Conservation (phyloP, 2,329 filamentous ascomycete genomes). For the Fusarium sp. region DNA sequence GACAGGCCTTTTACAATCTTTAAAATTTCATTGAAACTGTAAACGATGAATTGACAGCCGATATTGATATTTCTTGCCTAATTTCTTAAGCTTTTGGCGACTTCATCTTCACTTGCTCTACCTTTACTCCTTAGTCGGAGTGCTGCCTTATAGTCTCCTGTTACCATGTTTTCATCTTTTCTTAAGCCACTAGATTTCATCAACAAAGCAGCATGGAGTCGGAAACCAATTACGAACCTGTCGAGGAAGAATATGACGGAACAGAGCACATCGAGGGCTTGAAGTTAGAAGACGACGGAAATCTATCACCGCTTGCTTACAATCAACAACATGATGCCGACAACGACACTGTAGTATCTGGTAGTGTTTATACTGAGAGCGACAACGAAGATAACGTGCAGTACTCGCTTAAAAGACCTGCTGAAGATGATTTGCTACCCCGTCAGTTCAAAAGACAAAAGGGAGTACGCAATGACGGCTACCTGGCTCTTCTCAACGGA, state of each 20-base stretch:
- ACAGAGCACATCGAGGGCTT: conserved; percentile 4
- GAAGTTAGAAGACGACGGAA: conserved; percentile 19
- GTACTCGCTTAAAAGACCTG: conserved; percentile 49
- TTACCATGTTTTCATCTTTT: conserved; percentile 48
- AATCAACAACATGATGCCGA: conserved; percentile 8
- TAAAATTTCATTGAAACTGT: conserved; percentile 2
- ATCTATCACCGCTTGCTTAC: neutral
- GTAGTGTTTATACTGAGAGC: conserved; percentile 28
- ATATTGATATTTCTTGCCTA: neutral
- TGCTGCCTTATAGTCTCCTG: conserved; percentile 7
- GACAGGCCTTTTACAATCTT: neutral
- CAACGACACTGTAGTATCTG: conserved; percentile 19
- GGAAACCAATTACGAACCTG: conserved; percentile 38
- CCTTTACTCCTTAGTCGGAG: conserved; percentile 17
- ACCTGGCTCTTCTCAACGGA: conserved; percentile 65
- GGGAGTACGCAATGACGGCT: conserved; percentile 58
- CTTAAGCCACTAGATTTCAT: conserved; percentile 33
- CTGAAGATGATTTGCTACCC: conserved; percentile 36
- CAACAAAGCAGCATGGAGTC: conserved; percentile 49
- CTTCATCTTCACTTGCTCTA: neutral
- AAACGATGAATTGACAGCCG: conserved; percentile 18
- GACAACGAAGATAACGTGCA: conserved; percentile 26
- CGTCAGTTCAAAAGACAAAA: conserved; percentile 60
- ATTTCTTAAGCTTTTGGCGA: neutral
- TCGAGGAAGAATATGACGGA: conserved; percentile 29